phyloP scores from a whole-genome alignment of 495 filamentous ascomycete genomes.

The Talaromyces ruber region DNA sequence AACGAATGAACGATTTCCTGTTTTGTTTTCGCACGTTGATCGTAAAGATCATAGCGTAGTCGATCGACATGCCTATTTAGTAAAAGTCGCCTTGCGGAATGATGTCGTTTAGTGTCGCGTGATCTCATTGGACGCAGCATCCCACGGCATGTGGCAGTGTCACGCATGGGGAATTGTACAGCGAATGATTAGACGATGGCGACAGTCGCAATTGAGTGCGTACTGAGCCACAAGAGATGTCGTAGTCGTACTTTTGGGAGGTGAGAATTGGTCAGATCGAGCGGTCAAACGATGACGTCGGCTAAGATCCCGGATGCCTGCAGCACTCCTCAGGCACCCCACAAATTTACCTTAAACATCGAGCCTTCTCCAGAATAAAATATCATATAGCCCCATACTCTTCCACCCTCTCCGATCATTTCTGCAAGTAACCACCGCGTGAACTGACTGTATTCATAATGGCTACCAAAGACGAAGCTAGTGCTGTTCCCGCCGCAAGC shows the following conservation, averaged over 20 bases:
- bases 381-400: neutral
- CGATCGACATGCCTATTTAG: neutral
- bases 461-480: slow-evolving; percentile 1
- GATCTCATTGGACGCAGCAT: neutral
- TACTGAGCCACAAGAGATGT: neutral
- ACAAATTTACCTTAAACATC: neutral
- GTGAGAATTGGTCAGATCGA: neutral
- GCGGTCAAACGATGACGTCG: neutral
- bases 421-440: neutral
- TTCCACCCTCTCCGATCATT: neutral
- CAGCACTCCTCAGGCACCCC: neutral
- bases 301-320: neutral
- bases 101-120: neutral
- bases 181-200: neutral
- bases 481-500: slow-evolving; percentile 25
- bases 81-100: neutral
- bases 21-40: neutral
- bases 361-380: neutral
- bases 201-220: neutral
- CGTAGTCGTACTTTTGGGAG: neutral
- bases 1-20: neutral
- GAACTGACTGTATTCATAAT: neutral
- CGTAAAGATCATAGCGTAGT: neutral
- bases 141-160: neutral
- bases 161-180: neutral